Evolutionary conservation across 495 filamentous ascomycete species (phyloP), one percentile per base, ranked within the genome.

Genomic region (Talaromyces adpressus): DNA sequence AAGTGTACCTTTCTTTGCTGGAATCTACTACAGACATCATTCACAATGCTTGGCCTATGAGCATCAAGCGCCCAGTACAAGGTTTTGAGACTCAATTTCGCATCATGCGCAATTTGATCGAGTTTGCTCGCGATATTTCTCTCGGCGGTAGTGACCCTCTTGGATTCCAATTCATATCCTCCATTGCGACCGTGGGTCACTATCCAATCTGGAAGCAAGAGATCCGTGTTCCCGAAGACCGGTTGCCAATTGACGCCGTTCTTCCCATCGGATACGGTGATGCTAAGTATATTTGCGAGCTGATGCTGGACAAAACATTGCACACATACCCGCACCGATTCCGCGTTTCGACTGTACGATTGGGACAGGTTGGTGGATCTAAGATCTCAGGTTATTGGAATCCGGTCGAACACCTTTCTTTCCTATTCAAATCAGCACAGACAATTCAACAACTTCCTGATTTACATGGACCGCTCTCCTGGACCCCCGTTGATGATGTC

Each of bases 11-110:
- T n/a, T 20, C 36, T 6, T 73, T 85, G 3, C 59, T 71, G 2
- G 59, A 68, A 5, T 69, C 56, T n/a, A 79, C 81, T 4, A 85
- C 83, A 1, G 77, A 84, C 52, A 79, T 86, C 18, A 66, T 85
- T 36, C 83, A 87, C 69, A 85, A 82, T 59, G 83, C 83, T 8
- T 86, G 83, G 82, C 81, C 80, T 0, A 84, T 86, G 82, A 81
- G 75, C 63, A 75, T 64, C 23, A 79, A 68, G 29, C 69, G 78
- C 1, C 70, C 75, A 0, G 27, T 86, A 0, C 64, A 71, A 4
- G 72, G 66, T 9, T 82, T 83, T 41, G 81, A 82, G 61, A 51
- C 74, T 1, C 82, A 85, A 60, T 83, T 86, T 63, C 61, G 68
- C 6, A 64, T 73, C n/a, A 70, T 84, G 72, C 70, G 73, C 3